Evolutionary conservation across 257 asterid species (phyloP), one percentile per base, ranked within the genome.

Genomic region (Datura wrightii): DNA sequence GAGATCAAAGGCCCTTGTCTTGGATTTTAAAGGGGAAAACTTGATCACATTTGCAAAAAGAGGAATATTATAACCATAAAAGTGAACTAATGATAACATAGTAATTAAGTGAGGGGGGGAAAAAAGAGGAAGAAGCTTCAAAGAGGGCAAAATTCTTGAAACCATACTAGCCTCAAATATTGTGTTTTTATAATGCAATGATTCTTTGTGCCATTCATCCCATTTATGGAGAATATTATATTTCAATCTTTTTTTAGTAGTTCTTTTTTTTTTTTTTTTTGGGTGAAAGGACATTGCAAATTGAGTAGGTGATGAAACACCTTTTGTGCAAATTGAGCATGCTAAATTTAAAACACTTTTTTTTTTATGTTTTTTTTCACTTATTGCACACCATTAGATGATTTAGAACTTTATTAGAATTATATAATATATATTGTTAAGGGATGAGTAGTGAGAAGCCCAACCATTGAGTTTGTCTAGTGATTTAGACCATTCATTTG

Each of bases 91-190:
- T 71, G 36, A 74, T 55, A 58, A 8, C 65, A 55, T 58, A 67
- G 67, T 84, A 65, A 85, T 79, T 63, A 78, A 81, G 14, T 3
- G 58, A 44, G 4, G 42, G 59, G 15, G 31, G 10, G 14, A 14
- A 39, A n/a, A 19, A 36, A 37, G 8, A 58, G 19, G 65, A 65
- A 78, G 88, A 48, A 79, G 69, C 83, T 79, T 71, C 39, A 82
- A 88, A 82, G 84, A 42, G 83, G 87, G 65, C 31, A 79, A 85
- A 85, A 87, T 79, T 88, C 88, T 76, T 59, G 16, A 48, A 24
- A 24, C 34, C 55, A 44, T 79, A 55, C 79, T 59, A 58, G 59
- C 31, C 65, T 63, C 52, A 69, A 83, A 82, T 71, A 82, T 39
- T 79, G 78, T 55, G 13, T 74, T 31, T 62, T 37, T 36, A 54